A percentile compares a stretch with the other conserved stretches of the same genome.
Conservation (phyloP, 176 grass and related monocot species). For the Melocanna baccifera region DNA sequence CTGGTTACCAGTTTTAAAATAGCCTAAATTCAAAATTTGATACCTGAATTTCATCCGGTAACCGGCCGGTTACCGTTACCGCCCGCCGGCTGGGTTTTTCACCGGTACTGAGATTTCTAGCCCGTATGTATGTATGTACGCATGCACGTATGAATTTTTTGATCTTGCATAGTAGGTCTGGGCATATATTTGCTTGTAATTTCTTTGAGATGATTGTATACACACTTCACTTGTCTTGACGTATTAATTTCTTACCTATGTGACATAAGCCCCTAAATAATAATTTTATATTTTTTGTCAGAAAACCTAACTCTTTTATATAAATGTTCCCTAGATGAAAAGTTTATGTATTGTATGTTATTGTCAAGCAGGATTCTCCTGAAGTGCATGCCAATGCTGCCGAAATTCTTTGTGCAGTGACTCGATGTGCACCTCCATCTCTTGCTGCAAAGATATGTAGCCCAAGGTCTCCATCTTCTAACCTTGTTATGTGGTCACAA, state of each 20-base stretch:
- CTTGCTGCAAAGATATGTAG: constrained; percentile 91
- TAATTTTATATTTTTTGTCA: neutral
- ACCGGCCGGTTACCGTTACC: too few relatives aligned
- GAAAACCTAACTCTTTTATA: neutral
- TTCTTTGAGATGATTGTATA: constrained; percentile 20
- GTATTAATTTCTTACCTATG: constrained; percentile 4
- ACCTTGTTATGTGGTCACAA: neutral
- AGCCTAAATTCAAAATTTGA: too few relatives aligned
- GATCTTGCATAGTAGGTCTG: neutral
- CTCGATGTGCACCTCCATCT: constrained; percentile 83
- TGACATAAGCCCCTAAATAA: neutral
- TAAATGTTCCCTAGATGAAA: constrained; percentile 1
- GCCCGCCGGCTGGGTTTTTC: too few relatives aligned
- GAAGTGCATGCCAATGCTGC: constrained; percentile 96
- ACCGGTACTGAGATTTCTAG: too few relatives aligned
- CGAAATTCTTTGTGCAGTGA: constrained; percentile 94
- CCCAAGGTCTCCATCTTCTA: constrained; percentile 59
- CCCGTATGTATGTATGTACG: too few relatives aligned
- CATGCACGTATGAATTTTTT: too few relatives aligned
- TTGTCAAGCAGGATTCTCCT: constrained; percentile 73
- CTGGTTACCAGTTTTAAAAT: too few relatives aligned
- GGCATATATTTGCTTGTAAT: constrained; percentile 15
- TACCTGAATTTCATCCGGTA: too few relatives aligned
- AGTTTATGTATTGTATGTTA: constrained; percentile 29
- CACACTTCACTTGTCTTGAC: neutral